Percentiles rank a stretch among this genome's conserved stretches.
These are phyloP conservation scores for Tilletia caries DNA, from an alignment of 1,284 basidiomycete genomes.

Conservation along the genomic window DNA sequence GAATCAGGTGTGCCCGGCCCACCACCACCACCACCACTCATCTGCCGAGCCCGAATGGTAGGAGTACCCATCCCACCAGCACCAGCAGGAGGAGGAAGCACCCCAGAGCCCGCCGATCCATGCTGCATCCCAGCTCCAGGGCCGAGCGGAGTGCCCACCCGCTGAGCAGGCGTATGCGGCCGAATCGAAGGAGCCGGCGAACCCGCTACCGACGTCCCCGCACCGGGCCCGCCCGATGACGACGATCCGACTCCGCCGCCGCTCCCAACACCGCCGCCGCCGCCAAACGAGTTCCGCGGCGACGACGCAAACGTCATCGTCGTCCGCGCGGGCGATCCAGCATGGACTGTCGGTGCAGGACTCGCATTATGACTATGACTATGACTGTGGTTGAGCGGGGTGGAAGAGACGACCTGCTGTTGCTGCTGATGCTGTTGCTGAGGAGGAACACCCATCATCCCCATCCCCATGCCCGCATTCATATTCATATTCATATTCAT, in stretches of 20 bases:
- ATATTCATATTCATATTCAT: no score
- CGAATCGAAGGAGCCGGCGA: not conserved
- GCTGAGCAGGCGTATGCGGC: not conserved
- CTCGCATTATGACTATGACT: no score
- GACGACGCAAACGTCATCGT: not conserved
- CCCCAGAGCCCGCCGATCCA: no score
- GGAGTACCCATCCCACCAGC: not conserved
- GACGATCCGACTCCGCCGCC: no score
- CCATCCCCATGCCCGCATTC: not conserved
- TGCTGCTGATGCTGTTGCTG: no score
- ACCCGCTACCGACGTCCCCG: not conserved
- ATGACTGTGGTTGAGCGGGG: no score
- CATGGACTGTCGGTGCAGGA: no score
- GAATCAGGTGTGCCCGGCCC: not conserved
- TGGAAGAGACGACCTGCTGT: no score
- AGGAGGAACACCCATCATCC: no score
- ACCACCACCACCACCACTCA: not conserved
- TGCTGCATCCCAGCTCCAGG: not conserved
- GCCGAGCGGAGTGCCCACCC: constrained; percentile 2
- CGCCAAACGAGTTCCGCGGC: not conserved
- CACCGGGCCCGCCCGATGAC: not conserved
- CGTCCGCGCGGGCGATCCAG: not conserved
- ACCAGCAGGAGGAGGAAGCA: no score
- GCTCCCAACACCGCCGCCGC: no score
- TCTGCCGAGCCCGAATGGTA: constrained; percentile 4